Evolutionary conservation across 2,329 filamentous ascomycete genomes (phyloP).

Genomic region (Zymoseptoria crescenta): DNA sequence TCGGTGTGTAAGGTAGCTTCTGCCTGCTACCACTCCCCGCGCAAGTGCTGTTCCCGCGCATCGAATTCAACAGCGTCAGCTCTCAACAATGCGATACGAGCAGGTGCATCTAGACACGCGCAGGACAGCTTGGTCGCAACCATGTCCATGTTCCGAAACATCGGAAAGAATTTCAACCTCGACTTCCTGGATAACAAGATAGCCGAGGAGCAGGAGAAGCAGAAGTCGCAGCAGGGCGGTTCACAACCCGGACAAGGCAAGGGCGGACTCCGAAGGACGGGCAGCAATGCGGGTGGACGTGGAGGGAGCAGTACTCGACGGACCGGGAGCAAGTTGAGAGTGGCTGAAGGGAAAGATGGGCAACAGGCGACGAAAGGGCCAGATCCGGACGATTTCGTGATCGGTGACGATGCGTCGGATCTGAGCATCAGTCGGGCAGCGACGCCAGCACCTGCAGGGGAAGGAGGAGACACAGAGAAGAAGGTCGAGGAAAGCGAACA

Average conservation of each 20-base stretch:
- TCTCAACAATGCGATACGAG: slow-evolving; percentile 13
- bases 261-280: slow-evolving; percentile 26
- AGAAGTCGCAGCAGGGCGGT: slow-evolving; percentile 37
- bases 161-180: slow-evolving; percentile 30
- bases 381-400: slow-evolving; percentile 79
- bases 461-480: slow-evolving; percentile 6
- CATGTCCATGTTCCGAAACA: slow-evolving; percentile 23
- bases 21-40: too few species aligned
- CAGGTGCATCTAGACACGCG: slow-evolving; percentile 2
- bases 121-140: slow-evolving; percentile 16
- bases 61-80: not conserved
- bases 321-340: slow-evolving; percentile 18
- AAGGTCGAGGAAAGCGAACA: slow-evolving; percentile 23
- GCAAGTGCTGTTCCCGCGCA: too few species aligned
- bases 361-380: slow-evolving; percentile 41
- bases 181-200: slow-evolving; percentile 52
- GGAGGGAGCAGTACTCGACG: slow-evolving; percentile 30
- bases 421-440: slow-evolving; percentile 53
- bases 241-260: slow-evolving; percentile 2
- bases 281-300: slow-evolving; percentile 41
- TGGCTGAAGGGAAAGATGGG: slow-evolving; percentile 16
- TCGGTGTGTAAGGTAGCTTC: too few species aligned
- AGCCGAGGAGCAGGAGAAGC: slow-evolving; percentile 82
- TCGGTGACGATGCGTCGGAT: slow-evolving; percentile 68
- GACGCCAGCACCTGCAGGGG: slow-evolving; percentile 45